Percentiles rank a stretch among this genome's conserved stretches.
These are phyloP conservation scores for Endothia cerciana DNA, from an alignment of 2,329 filamentous ascomycete genomes.

Conservation along the genomic window DNA sequence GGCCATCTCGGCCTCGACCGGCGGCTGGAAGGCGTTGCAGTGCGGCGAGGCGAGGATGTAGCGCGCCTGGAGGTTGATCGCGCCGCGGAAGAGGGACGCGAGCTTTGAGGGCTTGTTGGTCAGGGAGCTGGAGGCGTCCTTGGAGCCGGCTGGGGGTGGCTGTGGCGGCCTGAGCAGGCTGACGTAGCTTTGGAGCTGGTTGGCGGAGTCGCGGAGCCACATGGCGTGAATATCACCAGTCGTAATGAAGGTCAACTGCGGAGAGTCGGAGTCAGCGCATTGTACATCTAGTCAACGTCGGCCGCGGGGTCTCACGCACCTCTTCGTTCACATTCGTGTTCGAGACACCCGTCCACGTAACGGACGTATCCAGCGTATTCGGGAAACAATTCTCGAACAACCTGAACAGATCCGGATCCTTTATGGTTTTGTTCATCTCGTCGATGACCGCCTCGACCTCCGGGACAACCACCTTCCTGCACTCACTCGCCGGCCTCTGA, in stretches of 20 bases:
- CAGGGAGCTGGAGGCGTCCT: background rate
- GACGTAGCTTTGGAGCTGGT: slow-evolving; percentile 68
- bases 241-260: slow-evolving; percentile 68
- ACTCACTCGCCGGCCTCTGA: slow-evolving; percentile 64
- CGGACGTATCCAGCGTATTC: slow-evolving; percentile 73
- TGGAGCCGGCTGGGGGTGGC: background rate
- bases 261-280: background rate
- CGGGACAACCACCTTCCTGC: slow-evolving; percentile 73
- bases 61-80: slow-evolving; percentile 66
- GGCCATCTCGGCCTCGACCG: slow-evolving; percentile 64
- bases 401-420: slow-evolving; percentile 64
- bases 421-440: slow-evolving; percentile 37
- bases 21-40: slow-evolving; percentile 84
- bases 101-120: slow-evolving; percentile 45
- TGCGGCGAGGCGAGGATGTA: slow-evolving; percentile 69
- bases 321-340: slow-evolving; percentile 47
- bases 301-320: slow-evolving; percentile 24
- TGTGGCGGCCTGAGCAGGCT: slow-evolving; percentile 52
- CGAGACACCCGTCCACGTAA: slow-evolving; percentile 67
- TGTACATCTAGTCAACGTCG: background rate
- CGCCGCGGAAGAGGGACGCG: slow-evolving; percentile 65
- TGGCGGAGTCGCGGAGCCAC: slow-evolving; percentile 77
- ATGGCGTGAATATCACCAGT: slow-evolving; percentile 80
- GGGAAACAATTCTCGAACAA: slow-evolving; percentile 78
- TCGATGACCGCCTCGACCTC: slow-evolving; percentile 71